Conservation (phyloP, 768 basidiomycete species). For the Saitozyma podzolica region DNA sequence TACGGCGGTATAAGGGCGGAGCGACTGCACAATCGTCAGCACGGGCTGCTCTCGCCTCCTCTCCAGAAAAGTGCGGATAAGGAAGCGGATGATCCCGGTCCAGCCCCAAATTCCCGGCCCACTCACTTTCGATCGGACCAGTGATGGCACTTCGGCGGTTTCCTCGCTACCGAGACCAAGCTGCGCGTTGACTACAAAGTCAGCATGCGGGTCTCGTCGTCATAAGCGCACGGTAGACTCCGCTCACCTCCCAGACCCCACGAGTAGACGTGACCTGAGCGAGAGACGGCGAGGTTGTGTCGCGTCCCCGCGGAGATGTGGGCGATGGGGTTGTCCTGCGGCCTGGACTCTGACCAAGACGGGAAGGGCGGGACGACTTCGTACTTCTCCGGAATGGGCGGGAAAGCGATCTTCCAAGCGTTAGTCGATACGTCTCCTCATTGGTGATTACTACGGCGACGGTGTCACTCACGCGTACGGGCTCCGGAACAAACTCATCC, state of each 20-base stretch:
- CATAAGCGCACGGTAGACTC: not conserved
- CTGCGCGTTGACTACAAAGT: slow-evolving; percentile 37
- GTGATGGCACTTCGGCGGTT: slow-evolving; percentile 49
- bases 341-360: slow-evolving; percentile 41
- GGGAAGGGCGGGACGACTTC: slow-evolving; percentile 48
- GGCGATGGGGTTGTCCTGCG: slow-evolving; percentile 49
- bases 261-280: slow-evolving; percentile 54
- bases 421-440: not conserved
- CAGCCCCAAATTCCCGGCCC: not conserved
- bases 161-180: slow-evolving; percentile 54
- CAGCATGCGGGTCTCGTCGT: not conserved
- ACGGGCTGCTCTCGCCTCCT: slow-evolving; percentile 4
- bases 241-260: slow-evolving; percentile 56
- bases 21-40: slow-evolving; percentile 11
- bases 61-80: not conserved
- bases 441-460: not conserved
- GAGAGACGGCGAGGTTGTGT: slow-evolving; percentile 54
- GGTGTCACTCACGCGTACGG: slow-evolving; percentile 41
- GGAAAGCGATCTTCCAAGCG: slow-evolving; percentile 52
- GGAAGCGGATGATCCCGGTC: not conserved
- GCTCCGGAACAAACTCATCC: slow-evolving; percentile 50
- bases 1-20: slow-evolving; percentile 38
- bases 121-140: slow-evolving; percentile 50
- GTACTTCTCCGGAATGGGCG: slow-evolving; percentile 52
- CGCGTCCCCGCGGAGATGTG: slow-evolving; percentile 53